A percentile compares a stretch with the other conserved stretches of the same genome.
These are phyloP conservation scores for Aaosphaeria arxii DNA, from an alignment of 2,329 filamentous ascomycete genomes.

Conservation along the genomic window DNA sequence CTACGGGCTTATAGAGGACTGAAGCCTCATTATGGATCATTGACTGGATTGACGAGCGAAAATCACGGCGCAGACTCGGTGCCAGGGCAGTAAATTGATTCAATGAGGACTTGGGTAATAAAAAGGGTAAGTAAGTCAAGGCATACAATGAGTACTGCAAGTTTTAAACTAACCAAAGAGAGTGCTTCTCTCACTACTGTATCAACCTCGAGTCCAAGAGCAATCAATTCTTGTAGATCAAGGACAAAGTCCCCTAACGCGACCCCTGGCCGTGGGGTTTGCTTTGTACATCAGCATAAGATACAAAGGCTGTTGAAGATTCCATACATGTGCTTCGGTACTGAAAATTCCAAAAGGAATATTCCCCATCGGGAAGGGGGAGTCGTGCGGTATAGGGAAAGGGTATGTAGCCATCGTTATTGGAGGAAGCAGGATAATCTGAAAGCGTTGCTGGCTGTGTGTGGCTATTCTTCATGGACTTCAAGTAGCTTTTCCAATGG, in stretches of 20 bases:
- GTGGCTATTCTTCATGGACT: too few species aligned
- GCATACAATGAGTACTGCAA: background rate
- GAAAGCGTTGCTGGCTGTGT: too few species aligned
- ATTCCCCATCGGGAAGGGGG: conserved; percentile 6
- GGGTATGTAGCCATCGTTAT: too few species aligned
- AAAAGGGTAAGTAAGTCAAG: background rate
- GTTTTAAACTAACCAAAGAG: background rate
- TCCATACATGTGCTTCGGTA: background rate
- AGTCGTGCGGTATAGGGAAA: background rate
- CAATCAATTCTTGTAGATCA: background rate
- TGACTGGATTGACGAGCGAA: background rate
- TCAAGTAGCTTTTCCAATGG: too few species aligned
- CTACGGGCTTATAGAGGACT: background rate
- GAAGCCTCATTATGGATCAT: background rate
- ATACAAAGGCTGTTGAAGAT: background rate
- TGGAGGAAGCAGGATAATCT: too few species aligned
- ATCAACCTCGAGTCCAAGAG: background rate
- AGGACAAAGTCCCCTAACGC: conserved; percentile 1
- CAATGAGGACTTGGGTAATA: background rate
- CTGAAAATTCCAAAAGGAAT: conserved; percentile 9
- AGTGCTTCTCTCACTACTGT: background rate
- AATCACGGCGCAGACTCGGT: background rate
- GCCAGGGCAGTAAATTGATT: conserved; percentile 1
- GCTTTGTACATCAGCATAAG: background rate
- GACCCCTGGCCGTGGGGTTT: background rate